phyloP scores from a whole-genome alignment of 106 monocot genomes.

The Vanilla planifolia region DNA sequence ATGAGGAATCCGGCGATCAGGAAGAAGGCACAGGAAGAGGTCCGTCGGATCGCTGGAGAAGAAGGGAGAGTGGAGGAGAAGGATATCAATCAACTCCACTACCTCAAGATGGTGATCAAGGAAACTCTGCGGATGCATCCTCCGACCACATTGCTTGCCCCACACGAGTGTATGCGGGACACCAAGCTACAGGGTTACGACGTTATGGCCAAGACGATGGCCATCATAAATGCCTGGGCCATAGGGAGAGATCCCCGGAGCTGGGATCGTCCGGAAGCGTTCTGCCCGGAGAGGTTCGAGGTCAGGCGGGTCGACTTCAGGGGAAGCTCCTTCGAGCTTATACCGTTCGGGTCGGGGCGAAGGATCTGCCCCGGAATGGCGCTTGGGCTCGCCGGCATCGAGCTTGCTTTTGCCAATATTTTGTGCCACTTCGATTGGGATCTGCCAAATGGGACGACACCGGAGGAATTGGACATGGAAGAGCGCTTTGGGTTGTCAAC shows the following conservation, averaged over 20 bases:
- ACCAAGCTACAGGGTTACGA: not conserved
- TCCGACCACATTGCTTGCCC: not conserved
- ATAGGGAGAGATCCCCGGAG: not conserved
- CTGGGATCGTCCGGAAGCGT: not conserved
- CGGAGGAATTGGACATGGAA: no score
- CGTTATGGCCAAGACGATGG: not conserved
- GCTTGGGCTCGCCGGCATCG: not conserved
- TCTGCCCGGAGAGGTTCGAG: not conserved
- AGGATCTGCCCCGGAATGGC: not conserved
- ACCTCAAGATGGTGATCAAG: slow-evolving; percentile 1
- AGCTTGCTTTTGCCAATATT: not conserved
- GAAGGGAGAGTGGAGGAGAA: not conserved
- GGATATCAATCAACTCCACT: not conserved
- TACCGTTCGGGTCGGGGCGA: no score
- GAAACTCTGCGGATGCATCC: not conserved
- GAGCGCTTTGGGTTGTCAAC: no score
- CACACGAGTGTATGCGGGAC: not conserved
- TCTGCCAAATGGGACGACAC: no score
- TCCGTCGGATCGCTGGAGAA: not conserved
- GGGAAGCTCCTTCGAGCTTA: not conserved
- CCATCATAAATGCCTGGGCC: not conserved
- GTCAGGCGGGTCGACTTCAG: not conserved
- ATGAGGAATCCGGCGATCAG: not conserved
- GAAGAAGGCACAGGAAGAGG: not conserved
- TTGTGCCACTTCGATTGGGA: not conserved